Evolutionary conservation across 2,329 filamentous ascomycete genomes (phyloP).

Genomic region (Knufia fluminis): DNA sequence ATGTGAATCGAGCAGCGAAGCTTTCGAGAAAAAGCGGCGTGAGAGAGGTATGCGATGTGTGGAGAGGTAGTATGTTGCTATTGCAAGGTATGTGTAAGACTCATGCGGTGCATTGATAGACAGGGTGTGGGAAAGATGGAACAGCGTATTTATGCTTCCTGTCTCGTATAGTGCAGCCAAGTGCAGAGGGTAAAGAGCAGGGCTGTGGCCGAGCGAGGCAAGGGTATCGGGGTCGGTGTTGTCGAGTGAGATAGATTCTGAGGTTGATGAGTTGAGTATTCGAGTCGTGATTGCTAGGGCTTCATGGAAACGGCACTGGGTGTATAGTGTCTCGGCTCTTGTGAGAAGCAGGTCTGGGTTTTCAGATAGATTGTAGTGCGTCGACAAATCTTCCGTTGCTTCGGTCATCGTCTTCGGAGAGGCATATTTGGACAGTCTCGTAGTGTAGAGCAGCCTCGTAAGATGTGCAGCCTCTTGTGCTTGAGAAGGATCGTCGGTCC

Average conservation of each 20-base stretch:
- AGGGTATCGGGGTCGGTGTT: slow-evolving; percentile 16
- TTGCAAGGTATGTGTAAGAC: slow-evolving; percentile 84
- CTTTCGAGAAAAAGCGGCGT: slow-evolving; percentile 91
- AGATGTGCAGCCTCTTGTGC: slow-evolving; percentile 87
- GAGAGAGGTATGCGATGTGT: slow-evolving; percentile 88
- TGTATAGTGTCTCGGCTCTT: slow-evolving; percentile 83
- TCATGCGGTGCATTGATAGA: slow-evolving; percentile 87
- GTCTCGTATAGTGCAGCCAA: slow-evolving; percentile 86
- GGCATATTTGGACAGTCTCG: slow-evolving; percentile 87
- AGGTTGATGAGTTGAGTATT: slow-evolving; percentile 80
- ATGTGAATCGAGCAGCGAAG: slow-evolving; percentile 93
- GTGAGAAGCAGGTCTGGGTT: slow-evolving; percentile 89
- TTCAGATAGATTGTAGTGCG: slow-evolving; percentile 76
- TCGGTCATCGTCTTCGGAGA: slow-evolving; percentile 73
- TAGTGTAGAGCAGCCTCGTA: slow-evolving; percentile 92
- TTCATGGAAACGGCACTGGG: slow-evolving; percentile 85
- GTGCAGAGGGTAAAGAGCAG: slow-evolving; percentile 72
- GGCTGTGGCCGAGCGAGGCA: slow-evolving; percentile 36
- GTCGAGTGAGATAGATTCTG: slow-evolving; percentile 48
- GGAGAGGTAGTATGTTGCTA: slow-evolving; percentile 87
- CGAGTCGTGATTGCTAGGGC: slow-evolving; percentile 74
- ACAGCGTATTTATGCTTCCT: slow-evolving; percentile 74
- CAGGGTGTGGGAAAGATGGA: slow-evolving; percentile 83
- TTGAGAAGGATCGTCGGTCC: slow-evolving; percentile 54
- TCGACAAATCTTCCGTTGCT: slow-evolving; percentile 82